phyloP scores from a whole-genome alignment of 371 early-diverging fungal genomes.

The Thermomucor indicae-seudaticae region DNA sequence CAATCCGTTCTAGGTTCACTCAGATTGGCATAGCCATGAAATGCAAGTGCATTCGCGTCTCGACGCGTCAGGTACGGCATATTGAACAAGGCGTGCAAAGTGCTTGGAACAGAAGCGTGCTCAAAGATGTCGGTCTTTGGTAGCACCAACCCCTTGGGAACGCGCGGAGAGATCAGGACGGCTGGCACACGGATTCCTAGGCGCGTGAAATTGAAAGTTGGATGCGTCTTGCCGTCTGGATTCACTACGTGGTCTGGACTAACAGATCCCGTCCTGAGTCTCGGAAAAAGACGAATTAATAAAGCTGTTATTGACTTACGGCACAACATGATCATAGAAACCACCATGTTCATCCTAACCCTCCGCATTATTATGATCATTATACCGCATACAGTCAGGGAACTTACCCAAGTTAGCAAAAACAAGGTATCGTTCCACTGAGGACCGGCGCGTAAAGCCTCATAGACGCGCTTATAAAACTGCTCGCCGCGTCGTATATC shows the following conservation, averaged over 20 bases:
- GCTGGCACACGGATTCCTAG: slow-evolving; percentile 50
- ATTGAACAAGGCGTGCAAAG: slow-evolving; percentile 27
- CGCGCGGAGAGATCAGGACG: slow-evolving; percentile 42
- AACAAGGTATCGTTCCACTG: slow-evolving; percentile 33
- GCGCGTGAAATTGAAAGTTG: slow-evolving; percentile 18
- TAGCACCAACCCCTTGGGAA: slow-evolving; percentile 24
- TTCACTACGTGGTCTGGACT: slow-evolving; percentile 8
- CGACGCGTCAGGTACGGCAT: slow-evolving; percentile 24
- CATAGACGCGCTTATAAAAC: slow-evolving; percentile 26
- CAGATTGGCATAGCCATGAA: slow-evolving; percentile 15
- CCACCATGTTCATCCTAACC: slow-evolving; percentile 6
- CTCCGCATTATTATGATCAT: background rate
- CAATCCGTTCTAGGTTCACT: slow-evolving; percentile 9
- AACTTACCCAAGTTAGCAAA: slow-evolving; percentile 29
- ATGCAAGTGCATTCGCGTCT: slow-evolving; percentile 19
- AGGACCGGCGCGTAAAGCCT: slow-evolving; percentile 23
- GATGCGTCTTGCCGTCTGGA: slow-evolving; percentile 22
- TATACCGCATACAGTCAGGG: slow-evolving; percentile 21
- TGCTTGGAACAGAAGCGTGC: slow-evolving; percentile 38
- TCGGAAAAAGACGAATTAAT: background rate
- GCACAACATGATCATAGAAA: slow-evolving; percentile 24
- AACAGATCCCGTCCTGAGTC: background rate
- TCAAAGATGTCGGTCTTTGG: slow-evolving; percentile 17
- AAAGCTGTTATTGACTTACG: slow-evolving; percentile 2
- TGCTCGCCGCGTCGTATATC: slow-evolving; percentile 20